Conservation (phyloP, 1,139 yeast species). For the Yamadazyma trypodendri region DNA sequence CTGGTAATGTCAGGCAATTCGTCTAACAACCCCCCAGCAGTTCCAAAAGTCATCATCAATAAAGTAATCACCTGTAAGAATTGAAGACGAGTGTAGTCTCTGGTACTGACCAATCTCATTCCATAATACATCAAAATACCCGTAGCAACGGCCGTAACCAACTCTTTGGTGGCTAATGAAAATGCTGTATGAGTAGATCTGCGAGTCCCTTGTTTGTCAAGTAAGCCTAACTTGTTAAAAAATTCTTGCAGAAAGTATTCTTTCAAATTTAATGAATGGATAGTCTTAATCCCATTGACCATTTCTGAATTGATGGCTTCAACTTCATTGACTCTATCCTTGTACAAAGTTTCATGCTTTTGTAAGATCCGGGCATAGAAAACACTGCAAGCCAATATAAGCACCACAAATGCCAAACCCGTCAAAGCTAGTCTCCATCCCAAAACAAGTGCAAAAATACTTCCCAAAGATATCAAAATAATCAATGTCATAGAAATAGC, state of each 20-base stretch:
- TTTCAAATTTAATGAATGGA: slow-evolving; percentile 55
- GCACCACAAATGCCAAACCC: slow-evolving; percentile 72
- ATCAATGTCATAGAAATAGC: slow-evolving; percentile 52
- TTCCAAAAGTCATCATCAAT: slow-evolving; percentile 68
- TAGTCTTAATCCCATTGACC: slow-evolving; percentile 59
- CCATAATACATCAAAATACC: slow-evolving; percentile 78
- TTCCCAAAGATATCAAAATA: slow-evolving; percentile 56
- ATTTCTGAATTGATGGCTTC: slow-evolving; percentile 61
- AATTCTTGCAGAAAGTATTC: slow-evolving; percentile 44
- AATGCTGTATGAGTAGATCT: slow-evolving; percentile 61
- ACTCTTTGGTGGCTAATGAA: slow-evolving; percentile 58
- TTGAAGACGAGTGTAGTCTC: slow-evolving; percentile 53
- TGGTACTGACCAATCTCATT: slow-evolving; percentile 57
- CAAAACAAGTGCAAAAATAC: slow-evolving; percentile 71
- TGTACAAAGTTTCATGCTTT: slow-evolving; percentile 57
- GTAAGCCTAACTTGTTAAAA: slow-evolving; percentile 20
- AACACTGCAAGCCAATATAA: slow-evolving; percentile 50
- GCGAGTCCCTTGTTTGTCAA: slow-evolving; percentile 34
- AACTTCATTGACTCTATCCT: slow-evolving; percentile 50
- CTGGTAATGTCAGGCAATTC: slow-evolving; percentile 76
- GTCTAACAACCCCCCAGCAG: slow-evolving; percentile 56
- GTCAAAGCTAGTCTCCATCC: slow-evolving; percentile 90
- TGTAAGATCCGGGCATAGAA: slow-evolving; percentile 54
- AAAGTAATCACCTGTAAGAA: slow-evolving; percentile 71
- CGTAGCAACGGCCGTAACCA: slow-evolving; percentile 60